Base-by-base conservation (phyloP, 2,329 filamentous ascomycete genomes). In the Colletotrichum sp. region DNA sequence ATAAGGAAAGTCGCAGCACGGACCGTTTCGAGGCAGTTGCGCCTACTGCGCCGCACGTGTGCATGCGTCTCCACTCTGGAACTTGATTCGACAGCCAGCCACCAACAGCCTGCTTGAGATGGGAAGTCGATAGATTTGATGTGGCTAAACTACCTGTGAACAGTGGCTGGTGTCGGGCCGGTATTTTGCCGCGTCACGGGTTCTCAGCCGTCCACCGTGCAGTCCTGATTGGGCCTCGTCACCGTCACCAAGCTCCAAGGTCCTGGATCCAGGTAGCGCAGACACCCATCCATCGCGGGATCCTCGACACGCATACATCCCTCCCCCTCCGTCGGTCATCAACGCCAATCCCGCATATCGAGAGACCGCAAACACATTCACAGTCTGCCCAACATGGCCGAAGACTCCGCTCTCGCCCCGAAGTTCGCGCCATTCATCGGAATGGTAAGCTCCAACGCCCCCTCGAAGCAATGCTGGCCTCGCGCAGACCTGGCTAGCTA, bases 361-460 rank as follows among this genome's bases (percentile, higher is more conserved):
- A 78, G 68, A 70, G 44, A 64, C 39, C 64, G 55, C 32, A 30
- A 66, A 64, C n/a, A 55, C 26, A 30, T 22, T 48, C 44, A 48
- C 6, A 48, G 44, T 59, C 32, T 79, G 52, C 78, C 68, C 81
- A 86, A 65, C 77, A 92, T 92, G 90, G 86, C 85, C 75, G 88
- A 84, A 71, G 81, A 90, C 80, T 91, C 90, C 64, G 91, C 93
- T 79, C 86, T 92, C 77, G 89, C 93, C 75, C 95, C 95, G 81
- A 95, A 94, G 87, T 96, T 96, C 84, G 95, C 95, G 88, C 95
- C 95, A 81, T 97, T 96, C 89, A 90, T 96, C 84, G 95, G 95
- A 89, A 95, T 96, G 94, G 94, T 96, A 89, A 86, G 93, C 87
- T 48, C 66, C 64, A 36, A 59, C 66, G 44, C 48, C 76, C 65